Percentiles rank a stretch among this genome's conserved stretches.
phyloP scores from a whole-genome alignment of 129 eudicot genomes.

The Arctium lappa region DNA sequence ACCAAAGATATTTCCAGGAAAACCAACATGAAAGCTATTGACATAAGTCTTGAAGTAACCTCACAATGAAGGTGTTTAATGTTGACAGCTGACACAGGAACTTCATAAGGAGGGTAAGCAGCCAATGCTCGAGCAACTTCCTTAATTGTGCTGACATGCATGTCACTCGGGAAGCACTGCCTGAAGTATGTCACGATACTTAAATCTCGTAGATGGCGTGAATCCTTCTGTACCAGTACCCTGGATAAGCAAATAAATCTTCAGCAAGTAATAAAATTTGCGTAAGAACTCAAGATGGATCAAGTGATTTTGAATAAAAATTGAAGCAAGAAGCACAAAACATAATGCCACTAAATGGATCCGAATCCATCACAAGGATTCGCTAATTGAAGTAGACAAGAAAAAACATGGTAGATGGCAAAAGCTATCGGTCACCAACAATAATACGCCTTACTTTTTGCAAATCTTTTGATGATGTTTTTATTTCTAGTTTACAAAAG shows the following conservation, averaged over 20 bases:
- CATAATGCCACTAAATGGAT: background rate
- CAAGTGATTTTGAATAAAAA: background rate
- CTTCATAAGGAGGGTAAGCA: slow-evolving; percentile 88
- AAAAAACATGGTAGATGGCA: background rate
- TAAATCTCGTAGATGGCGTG: slow-evolving; percentile 65
- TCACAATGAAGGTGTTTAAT: slow-evolving; percentile 82
- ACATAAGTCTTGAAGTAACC: slow-evolving; percentile 42
- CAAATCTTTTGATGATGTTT: background rate
- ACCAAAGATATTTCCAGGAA: background rate
- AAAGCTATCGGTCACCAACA: background rate
- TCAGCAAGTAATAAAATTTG: slow-evolving; percentile 7
- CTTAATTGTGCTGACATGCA: slow-evolving; percentile 55
- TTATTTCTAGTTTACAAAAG: background rate
- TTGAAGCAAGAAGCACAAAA: background rate
- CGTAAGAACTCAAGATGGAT: background rate
- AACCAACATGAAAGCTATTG: background rate
- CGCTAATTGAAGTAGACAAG: background rate
- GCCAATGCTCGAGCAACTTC: slow-evolving; percentile 78
- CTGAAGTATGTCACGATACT: slow-evolving; percentile 77
- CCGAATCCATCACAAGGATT: background rate
- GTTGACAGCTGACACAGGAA: slow-evolving; percentile 60
- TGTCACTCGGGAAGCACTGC: slow-evolving; percentile 69
- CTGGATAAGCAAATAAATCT: slow-evolving; percentile 34
- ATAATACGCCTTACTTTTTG: background rate
- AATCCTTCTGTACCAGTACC: slow-evolving; percentile 67